A percentile compares a stretch with the other conserved stretches of the same genome.
Evolutionary conservation across 805 yeast genomes (phyloP).

Genomic region (Kluyveromyces aestuarii): DNA sequence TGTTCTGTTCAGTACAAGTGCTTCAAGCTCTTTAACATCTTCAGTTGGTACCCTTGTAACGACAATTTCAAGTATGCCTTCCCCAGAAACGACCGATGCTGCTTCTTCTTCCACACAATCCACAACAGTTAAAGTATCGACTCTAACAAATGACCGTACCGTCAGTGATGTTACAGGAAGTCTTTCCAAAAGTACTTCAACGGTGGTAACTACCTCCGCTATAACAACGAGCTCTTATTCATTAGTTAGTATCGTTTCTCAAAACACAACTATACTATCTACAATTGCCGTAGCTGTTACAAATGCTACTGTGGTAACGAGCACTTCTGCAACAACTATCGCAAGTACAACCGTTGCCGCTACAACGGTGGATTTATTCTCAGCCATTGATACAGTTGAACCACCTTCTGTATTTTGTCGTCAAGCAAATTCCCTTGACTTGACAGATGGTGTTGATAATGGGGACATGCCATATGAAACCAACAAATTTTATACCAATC

Average conservation of each 20-base stretch:
- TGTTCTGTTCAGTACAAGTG: slow-evolving; percentile 1
- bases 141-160: slow-evolving; percentile 19
- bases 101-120: slow-evolving; percentile 23
- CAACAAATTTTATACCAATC: slow-evolving; percentile 66
- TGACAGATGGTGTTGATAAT: slow-evolving; percentile 41
- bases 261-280: neutral
- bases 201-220: slow-evolving; percentile 6
- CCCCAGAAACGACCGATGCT: slow-evolving; percentile 27
- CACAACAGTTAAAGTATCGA: slow-evolving; percentile 23
- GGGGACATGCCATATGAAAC: slow-evolving; percentile 46
- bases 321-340: slow-evolving; percentile 3
- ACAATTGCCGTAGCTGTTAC: slow-evolving; percentile 1
- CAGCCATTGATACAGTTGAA: slow-evolving; percentile 34
- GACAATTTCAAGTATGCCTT: slow-evolving; percentile 20
- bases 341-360: slow-evolving; percentile 12
- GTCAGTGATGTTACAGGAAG: neutral
- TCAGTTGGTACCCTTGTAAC: slow-evolving; percentile 26
- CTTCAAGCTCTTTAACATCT: slow-evolving; percentile 8
- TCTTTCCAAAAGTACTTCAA: neutral
- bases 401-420: slow-evolving; percentile 42
- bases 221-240: slow-evolving; percentile 3
- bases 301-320: slow-evolving; percentile 1
- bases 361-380: slow-evolving; percentile 37
- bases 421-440: slow-evolving; percentile 34
- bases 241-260: neutral